Percentiles rank a stretch among this genome's conserved stretches.
phyloP scores from a whole-genome alignment of 805 yeast species.

The Brettanomyces sp. region DNA sequence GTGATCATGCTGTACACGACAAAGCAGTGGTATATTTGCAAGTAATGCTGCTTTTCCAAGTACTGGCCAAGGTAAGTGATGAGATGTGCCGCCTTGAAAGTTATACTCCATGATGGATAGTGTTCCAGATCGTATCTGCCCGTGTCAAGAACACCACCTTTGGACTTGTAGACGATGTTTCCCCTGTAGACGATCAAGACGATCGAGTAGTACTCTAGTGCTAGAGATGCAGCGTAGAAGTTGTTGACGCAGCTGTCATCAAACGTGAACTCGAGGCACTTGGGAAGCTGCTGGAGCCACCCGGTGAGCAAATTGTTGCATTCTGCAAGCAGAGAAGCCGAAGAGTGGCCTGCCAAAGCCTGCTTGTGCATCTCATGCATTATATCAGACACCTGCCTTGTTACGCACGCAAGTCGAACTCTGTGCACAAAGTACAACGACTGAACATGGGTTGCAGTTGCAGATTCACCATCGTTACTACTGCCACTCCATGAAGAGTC shows the following conservation, averaged over 20 bases:
- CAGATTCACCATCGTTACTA: background rate
- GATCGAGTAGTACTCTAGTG: slow-evolving; percentile 67
- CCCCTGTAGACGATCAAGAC: slow-evolving; percentile 64
- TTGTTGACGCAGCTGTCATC: slow-evolving; percentile 31
- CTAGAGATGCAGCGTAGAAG: slow-evolving; percentile 36
- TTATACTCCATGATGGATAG: slow-evolving; percentile 70
- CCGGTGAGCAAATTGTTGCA: slow-evolving; percentile 70
- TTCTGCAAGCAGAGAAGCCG: slow-evolving; percentile 48
- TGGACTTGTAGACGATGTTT: slow-evolving; percentile 38
- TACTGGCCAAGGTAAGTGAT: slow-evolving; percentile 55
- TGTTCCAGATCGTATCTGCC: slow-evolving; percentile 29
- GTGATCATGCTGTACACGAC: slow-evolving; percentile 44
- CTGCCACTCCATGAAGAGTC: background rate
- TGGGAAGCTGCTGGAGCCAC: slow-evolving; percentile 66
- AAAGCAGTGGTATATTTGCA: slow-evolving; percentile 24
- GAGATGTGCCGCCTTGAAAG: slow-evolving; percentile 75
- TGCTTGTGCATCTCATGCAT: slow-evolving; percentile 11
- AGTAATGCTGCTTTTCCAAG: slow-evolving; percentile 45
- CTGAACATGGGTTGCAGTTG: slow-evolving; percentile 20
- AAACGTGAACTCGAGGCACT: slow-evolving; percentile 49
- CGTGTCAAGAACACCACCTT: slow-evolving; percentile 32
- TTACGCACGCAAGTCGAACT: slow-evolving; percentile 55
- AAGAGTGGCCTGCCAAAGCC: slow-evolving; percentile 34
- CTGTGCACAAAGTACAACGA: slow-evolving; percentile 51
- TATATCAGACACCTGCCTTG: slow-evolving; percentile 40